phyloP scores from a whole-genome alignment of 1,139 yeast species.

The Debaryomyces fabryi region DNA sequence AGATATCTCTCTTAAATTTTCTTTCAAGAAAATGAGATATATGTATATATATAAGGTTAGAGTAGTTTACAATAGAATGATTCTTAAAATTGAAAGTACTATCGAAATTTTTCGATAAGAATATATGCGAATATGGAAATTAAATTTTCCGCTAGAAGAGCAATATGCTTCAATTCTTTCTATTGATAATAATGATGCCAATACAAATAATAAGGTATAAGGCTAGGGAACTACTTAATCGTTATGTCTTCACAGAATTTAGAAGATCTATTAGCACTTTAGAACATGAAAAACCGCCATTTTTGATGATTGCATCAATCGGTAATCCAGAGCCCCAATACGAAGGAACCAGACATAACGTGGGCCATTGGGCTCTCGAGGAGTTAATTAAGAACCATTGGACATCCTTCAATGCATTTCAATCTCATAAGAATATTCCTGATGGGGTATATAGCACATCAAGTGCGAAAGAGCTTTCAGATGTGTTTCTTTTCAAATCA shows the following conservation, averaged over 20 bases:
- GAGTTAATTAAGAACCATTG: constrained; percentile 29
- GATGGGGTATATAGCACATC: constrained; percentile 27
- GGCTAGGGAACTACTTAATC: background rate
- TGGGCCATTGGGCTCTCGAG: constrained; percentile 63
- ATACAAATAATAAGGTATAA: constrained; percentile 6
- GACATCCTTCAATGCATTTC: constrained; percentile 23
- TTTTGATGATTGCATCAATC: constrained; percentile 56
- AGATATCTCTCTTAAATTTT: background rate
- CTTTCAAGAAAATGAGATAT: too few species aligned
- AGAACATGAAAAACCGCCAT: constrained; percentile 24
- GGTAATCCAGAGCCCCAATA: constrained; percentile 79
- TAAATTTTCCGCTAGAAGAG: background rate
- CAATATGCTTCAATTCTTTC: constrained; percentile 1
- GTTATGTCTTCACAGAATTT: background rate
- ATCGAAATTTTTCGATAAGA: background rate
- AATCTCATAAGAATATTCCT: constrained; percentile 22
- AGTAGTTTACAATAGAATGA: too few species aligned
- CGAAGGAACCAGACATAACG: constrained; percentile 70
- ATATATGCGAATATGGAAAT: background rate
- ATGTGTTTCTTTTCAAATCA: constrained; percentile 43
- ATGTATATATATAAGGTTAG: too few species aligned
- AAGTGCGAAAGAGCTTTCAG: constrained; percentile 17
- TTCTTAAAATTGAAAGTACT: background rate
- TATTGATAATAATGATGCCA: constrained; percentile 2
- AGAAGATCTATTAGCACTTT: constrained; percentile 10